These are phyloP conservation scores for Maudiozyma bulderi DNA, from an alignment of 805 yeast species.

Conservation along the genomic window DNA sequence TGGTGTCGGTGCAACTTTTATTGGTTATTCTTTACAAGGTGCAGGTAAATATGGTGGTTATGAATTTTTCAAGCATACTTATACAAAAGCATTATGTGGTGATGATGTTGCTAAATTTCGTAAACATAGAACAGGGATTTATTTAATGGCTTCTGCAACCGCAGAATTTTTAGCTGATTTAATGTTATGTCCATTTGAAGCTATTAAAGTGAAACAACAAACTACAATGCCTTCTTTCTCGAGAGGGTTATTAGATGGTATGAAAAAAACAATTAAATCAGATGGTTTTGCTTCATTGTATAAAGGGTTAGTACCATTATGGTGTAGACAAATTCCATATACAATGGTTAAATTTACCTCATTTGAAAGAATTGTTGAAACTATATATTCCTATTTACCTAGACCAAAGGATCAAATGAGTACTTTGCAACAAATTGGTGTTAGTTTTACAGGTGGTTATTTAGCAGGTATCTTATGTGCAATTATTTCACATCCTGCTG, in stretches of 20 bases:
- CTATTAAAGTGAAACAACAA: constrained; percentile 89
- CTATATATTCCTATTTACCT: constrained; percentile 66
- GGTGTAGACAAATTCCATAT: constrained; percentile 97
- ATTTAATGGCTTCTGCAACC: constrained; percentile 76
- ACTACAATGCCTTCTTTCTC: constrained; percentile 86
- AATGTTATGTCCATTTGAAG: constrained; percentile 86
- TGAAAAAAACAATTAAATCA: constrained; percentile 49
- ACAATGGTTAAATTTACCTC: constrained; percentile 96
- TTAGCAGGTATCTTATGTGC: constrained; percentile 97
- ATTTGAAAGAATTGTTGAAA: constrained; percentile 82
- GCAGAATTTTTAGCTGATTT: constrained; percentile 93
- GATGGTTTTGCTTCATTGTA: constrained; percentile 73
- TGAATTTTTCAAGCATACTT: constrained; percentile 78
- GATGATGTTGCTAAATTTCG: constrained; percentile 45
- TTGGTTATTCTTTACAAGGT: constrained; percentile 93
- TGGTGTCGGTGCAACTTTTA: constrained; percentile 85
- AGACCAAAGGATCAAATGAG: constrained; percentile 64
- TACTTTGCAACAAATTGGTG: constrained; percentile 77
- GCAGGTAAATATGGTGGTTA: constrained; percentile 96
- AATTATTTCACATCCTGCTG: constrained; percentile 95
- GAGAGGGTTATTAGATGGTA: constrained; percentile 51
- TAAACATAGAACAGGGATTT: constrained; percentile 63
- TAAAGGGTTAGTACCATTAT: constrained; percentile 83
- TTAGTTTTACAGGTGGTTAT: constrained; percentile 91
- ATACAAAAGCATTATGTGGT: constrained; percentile 55